Evolutionary conservation across 2,329 filamentous ascomycete genomes (phyloP).

Genomic region (Podosphaera fusca): DNA sequence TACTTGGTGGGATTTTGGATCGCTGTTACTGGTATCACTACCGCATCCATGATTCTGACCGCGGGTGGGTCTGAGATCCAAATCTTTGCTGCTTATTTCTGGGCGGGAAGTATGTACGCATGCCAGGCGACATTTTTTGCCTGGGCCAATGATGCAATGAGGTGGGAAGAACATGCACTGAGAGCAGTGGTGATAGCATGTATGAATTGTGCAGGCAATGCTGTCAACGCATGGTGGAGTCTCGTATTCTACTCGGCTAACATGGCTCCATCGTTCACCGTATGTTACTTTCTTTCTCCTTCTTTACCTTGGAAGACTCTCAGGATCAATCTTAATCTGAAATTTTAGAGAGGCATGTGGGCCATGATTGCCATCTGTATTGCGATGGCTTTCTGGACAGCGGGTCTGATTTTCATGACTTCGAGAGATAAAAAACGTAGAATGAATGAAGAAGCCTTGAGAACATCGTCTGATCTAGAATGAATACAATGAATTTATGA

Average conservation of each 20-base stretch:
- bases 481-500: too few relatives aligned
- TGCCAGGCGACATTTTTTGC: constrained; percentile 56
- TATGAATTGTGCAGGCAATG: constrained; percentile 48
- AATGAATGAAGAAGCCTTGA: too few relatives aligned
- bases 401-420: constrained; percentile 21
- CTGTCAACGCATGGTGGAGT: constrained; percentile 51
- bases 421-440: too few relatives aligned
- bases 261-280: constrained; percentile 29
- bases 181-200: constrained; percentile 44
- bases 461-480: too few relatives aligned
- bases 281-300: constrained; percentile 4
- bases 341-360: constrained; percentile 38
- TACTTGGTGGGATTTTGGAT: constrained; percentile 47
- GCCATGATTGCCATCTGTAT: constrained; percentile 45
- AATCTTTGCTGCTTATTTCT: constrained; percentile 47
- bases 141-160: constrained; percentile 45
- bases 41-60: constrained; percentile 34
- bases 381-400: constrained; percentile 35
- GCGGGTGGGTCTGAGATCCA: constrained; percentile 20
- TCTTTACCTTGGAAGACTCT: background rate
- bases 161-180: constrained; percentile 37
- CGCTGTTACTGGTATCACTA: constrained; percentile 36
- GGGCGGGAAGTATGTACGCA: constrained; percentile 45
- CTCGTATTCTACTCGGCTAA: constrained; percentile 47
- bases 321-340: background rate